Evolutionary conservation across 2,329 filamentous ascomycete genomes (phyloP).

Genomic region (Fonsecaea multimorphosa): DNA sequence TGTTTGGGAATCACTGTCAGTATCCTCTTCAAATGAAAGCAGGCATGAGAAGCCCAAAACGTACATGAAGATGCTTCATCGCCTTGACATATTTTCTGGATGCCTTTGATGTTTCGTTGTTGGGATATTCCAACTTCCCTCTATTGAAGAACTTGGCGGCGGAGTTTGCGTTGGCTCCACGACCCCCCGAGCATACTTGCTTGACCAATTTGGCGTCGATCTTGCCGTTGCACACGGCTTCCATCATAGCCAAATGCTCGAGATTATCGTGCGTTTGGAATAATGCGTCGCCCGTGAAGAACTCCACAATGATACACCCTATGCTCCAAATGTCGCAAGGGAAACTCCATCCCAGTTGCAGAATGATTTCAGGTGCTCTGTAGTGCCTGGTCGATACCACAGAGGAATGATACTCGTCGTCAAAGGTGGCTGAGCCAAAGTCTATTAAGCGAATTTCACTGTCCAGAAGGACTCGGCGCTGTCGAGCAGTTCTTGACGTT

Average conservation of each 20-base stretch:
- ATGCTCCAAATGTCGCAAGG: constrained; percentile 74
- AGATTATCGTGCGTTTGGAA: constrained; percentile 73
- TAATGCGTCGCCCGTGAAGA: constrained; percentile 70
- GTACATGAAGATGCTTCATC: constrained; percentile 68
- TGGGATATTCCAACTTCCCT: constrained; percentile 67
- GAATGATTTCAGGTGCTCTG: constrained; percentile 70
- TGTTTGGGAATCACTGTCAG: constrained; percentile 45
- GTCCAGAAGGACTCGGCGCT: constrained; percentile 67
- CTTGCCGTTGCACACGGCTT: constrained; percentile 63
- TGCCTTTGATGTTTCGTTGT: constrained; percentile 66
- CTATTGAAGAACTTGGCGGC: constrained; percentile 65
- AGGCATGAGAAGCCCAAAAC: constrained; percentile 38
- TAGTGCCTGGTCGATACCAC: constrained; percentile 72
- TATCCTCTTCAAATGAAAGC: neutral
- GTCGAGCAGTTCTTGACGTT: constrained; percentile 63
- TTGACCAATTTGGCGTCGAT: constrained; percentile 63
- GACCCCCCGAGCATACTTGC: constrained; percentile 57
- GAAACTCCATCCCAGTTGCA: constrained; percentile 71
- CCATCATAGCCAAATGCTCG: constrained; percentile 74
- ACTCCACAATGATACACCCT: constrained; percentile 71
- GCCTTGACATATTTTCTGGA: constrained; percentile 70
- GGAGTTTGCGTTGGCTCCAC: constrained; percentile 58
- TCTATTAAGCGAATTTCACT: constrained; percentile 72
- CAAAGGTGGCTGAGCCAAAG: constrained; percentile 71
- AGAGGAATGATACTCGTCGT: constrained; percentile 72